These are phyloP conservation scores for Capsicum rhomboideum DNA, from an alignment of 257 asterid genomes.

Conservation along the genomic window DNA sequence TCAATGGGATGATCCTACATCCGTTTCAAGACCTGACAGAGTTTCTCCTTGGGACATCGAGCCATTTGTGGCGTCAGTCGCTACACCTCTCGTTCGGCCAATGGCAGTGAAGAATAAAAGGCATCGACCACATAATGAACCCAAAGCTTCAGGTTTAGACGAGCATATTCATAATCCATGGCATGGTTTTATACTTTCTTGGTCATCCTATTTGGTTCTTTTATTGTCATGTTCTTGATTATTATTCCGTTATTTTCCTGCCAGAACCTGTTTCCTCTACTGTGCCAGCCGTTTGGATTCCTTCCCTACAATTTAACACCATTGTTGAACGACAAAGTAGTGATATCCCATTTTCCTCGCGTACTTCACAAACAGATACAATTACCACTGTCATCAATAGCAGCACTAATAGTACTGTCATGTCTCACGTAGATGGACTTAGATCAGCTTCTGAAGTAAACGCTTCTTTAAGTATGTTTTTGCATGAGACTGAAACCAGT, in stretches of 20 bases:
- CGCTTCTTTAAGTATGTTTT: conserved; percentile 24
- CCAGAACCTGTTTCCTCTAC: conserved; percentile 35
- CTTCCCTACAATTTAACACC: conserved; percentile 6
- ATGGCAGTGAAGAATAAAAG: conserved; percentile 39
- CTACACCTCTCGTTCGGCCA: conserved; percentile 31
- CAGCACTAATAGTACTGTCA: too few relatives aligned
- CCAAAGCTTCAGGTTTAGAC: conserved; percentile 39
- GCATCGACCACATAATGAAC: conserved; percentile 37
- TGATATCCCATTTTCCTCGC: neutral
- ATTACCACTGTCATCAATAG: too few relatives aligned
- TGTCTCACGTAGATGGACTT: too few relatives aligned
- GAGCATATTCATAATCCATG: neutral
- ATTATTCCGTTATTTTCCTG: neutral
- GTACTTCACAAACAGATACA: too few relatives aligned
- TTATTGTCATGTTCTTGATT: conserved; percentile 1
- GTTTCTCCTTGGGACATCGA: conserved; percentile 90
- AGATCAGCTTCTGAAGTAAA: too few relatives aligned
- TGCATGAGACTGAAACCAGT: conserved; percentile 47
- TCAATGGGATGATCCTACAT: conserved; percentile 79
- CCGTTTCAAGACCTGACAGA: conserved; percentile 55
- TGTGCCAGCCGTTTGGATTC: conserved; percentile 50
- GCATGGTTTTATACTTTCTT: neutral
- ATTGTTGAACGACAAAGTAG: neutral
- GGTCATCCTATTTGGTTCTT: neutral
- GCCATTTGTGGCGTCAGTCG: conserved; percentile 43